Conservation (phyloP, 352 stramenopile genomes). For the Halophytophthora batemanensis region DNA sequence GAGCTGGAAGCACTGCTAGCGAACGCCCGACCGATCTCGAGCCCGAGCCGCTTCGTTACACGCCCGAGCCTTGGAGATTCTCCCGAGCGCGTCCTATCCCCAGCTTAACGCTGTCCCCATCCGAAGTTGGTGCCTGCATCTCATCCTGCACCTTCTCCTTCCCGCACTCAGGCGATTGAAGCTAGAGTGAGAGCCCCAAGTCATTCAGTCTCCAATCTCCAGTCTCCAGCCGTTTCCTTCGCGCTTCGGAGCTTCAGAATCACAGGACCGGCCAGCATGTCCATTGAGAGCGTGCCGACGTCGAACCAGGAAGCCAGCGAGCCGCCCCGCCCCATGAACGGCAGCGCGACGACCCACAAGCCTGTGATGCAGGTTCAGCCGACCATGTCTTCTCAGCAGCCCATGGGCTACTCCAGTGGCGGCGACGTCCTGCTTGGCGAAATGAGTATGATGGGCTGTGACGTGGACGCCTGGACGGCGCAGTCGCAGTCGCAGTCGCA, state of each 20-base stretch:
- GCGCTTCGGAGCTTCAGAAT: not conserved
- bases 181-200: too few species aligned
- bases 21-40: too few species aligned
- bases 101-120: too few species aligned
- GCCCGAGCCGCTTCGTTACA: too few species aligned
- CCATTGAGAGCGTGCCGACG: slow-evolving; percentile 35
- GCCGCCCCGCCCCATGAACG: slow-evolving; percentile 7
- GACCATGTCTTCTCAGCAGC: slow-evolving; percentile 17
- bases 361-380: slow-evolving; percentile 8
- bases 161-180: too few species aligned
- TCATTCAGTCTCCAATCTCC: too few species aligned
- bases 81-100: too few species aligned
- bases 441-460: slow-evolving; percentile 65
- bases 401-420: slow-evolving; percentile 18
- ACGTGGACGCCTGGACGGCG: slow-evolving; percentile 52
- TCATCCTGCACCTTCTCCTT: too few species aligned
- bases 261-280: slow-evolving; percentile 24
- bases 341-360: slow-evolving; percentile 11
- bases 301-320: slow-evolving; percentile 16
- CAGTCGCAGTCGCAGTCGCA: slow-evolving; percentile 26
- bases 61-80: too few species aligned
- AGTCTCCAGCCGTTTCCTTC: too few species aligned
- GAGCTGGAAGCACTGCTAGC: too few species aligned
- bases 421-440: slow-evolving; percentile 60
- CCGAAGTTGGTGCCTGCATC: too few species aligned